These are phyloP conservation scores for Teratosphaeria pseudoeucalypti DNA, from an alignment of 2,329 filamentous ascomycete genomes.

Conservation along the genomic window DNA sequence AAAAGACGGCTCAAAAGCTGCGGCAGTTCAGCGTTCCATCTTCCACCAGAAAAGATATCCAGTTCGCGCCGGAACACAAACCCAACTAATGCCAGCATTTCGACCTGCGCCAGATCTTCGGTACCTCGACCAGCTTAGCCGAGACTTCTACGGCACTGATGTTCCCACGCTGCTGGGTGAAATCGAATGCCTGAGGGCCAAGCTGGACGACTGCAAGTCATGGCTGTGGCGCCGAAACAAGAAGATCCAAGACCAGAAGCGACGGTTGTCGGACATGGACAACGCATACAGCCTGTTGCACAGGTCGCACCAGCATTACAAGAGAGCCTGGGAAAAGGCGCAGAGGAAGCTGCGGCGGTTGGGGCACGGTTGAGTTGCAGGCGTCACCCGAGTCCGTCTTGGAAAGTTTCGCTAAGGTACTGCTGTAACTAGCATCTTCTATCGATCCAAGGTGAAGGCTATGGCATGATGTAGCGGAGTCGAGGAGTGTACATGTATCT, in stretches of 20 bases:
- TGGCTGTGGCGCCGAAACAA: not conserved
- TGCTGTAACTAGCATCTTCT: not conserved
- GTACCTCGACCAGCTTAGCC: slow-evolving; percentile 6
- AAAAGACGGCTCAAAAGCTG: not conserved
- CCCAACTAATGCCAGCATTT: not conserved
- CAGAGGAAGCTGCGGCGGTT: not conserved
- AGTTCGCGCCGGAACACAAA: not conserved
- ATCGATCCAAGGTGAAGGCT: not conserved
- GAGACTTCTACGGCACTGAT: slow-evolving; percentile 11
- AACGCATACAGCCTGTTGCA: not conserved
- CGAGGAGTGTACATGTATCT: not conserved
- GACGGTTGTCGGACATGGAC: not conserved
- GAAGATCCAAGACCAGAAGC: not conserved
- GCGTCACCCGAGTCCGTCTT: not conserved
- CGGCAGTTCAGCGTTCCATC: not conserved
- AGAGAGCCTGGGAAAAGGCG: slow-evolving; percentile 1
- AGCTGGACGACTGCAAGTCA: slow-evolving; percentile 4
- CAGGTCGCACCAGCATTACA: slow-evolving; percentile 1
- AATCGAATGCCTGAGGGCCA: slow-evolving; percentile 5
- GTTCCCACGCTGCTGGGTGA: slow-evolving; percentile 9
- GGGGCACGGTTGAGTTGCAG: not conserved
- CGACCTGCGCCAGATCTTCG: not conserved
- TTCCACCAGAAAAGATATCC: not conserved
- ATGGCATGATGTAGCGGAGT: not conserved
- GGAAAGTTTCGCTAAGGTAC: not conserved